Base-by-base conservation (phyloP, 768 basidiomycete species). In the Lyophyllum decastes region DNA sequence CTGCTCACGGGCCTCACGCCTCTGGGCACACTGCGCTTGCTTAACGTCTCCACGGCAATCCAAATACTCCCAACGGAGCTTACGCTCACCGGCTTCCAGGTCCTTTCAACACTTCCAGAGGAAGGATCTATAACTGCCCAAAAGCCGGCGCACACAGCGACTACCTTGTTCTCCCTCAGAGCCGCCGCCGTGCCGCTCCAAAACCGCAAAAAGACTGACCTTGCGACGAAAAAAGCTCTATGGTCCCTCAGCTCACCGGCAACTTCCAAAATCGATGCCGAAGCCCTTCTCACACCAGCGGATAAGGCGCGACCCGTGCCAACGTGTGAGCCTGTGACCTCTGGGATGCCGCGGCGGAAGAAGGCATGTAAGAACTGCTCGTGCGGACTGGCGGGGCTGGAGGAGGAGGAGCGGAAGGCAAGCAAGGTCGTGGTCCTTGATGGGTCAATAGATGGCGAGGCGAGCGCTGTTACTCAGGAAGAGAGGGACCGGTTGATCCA, bases 351-450 rank as follows among this genome's bases (percentile, higher is more conserved):
- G n/a, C 79, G 89, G 61, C 78, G 90, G 64, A 94, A 90, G 80
- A 89, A 87, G 70, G 96, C 97, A 27, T 99, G 97, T 83, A 98
- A 98, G 77, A 86, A 85, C 69, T 99, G 97, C 73, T 85, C 93
- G 2, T 99, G 97, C 67, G 97, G 97, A n/a, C 81, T 99, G 56
- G 89, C 91, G 17, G 97, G 98, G 78, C 70, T 96, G 17, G 94
- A 97, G 72, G 90, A 86, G 55, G 91, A 94, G 70, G 94, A 98
- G 73, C 70, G 76, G 56, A 76, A 70, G 61, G 73, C 70, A 46
- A 78, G 78, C 62, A 86, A 82, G 63, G 82, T 92, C 8, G 86
- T 94, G 35, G 61, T 92, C 49, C 72, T 93, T 47, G 86, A 89
- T 70, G 88, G 87, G 14, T 74, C 76, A 24, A 80, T 85, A 62